phyloP scores from a whole-genome alignment of 305 asterid genomes.

The Caryopteris hybrid region DNA sequence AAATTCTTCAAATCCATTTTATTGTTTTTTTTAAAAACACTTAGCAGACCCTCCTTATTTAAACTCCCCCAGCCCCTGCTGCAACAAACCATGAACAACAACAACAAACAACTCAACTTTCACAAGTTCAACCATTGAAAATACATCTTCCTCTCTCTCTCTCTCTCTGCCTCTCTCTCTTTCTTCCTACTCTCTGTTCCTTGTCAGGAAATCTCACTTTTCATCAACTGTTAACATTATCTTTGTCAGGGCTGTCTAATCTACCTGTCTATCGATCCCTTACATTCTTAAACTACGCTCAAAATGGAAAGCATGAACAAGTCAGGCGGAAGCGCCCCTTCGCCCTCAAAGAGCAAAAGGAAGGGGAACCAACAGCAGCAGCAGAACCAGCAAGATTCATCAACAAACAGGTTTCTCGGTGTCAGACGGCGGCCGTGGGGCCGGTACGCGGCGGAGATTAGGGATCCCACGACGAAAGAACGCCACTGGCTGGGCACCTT shows the following conservation, averaged over 20 bases:
- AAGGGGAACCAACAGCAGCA: conserved; percentile 14
- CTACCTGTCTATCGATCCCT: background rate
- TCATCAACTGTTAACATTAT: no score
- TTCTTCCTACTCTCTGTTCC: background rate
- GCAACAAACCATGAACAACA: conserved; percentile 9
- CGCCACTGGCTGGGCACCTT: conserved; percentile 89
- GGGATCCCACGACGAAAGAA: conserved; percentile 82
- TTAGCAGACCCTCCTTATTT: conserved; percentile 24
- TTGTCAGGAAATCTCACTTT: conserved; percentile 45
- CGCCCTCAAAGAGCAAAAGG: conserved; percentile 35
- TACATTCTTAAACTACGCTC: background rate
- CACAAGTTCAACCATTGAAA: background rate
- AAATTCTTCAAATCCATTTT: conserved; percentile 13
- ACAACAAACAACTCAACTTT: background rate
- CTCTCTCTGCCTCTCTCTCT: no score
- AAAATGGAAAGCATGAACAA: conserved; percentile 26
- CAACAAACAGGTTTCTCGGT: conserved; percentile 56
- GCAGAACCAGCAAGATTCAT: conserved; percentile 13
- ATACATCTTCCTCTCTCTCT: no score
- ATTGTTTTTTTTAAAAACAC: background rate
- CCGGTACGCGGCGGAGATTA: conserved; percentile 79
- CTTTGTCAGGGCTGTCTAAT: conserved; percentile 22
- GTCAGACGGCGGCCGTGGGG: conserved; percentile 93
- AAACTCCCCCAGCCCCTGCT: conserved; percentile 26
- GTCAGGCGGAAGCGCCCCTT: conserved; percentile 11